Base-by-base conservation (phyloP, 2,329 filamentous ascomycete genomes). In the Fusarium hostae region DNA sequence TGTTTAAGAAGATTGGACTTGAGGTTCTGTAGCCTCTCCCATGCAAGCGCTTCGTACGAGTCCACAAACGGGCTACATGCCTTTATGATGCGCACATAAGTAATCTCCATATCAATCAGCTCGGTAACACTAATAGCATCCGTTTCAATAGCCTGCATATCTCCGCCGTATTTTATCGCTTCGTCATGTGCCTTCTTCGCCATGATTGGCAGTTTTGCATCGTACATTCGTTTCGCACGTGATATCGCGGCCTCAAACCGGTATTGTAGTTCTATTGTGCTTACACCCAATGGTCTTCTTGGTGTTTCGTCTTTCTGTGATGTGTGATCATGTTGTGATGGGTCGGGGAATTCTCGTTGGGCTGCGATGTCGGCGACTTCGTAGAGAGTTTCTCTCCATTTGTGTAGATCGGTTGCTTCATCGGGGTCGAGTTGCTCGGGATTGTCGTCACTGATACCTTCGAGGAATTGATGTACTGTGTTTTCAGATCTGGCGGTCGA, bases 141-240 rank as follows among this genome's bases (percentile, higher is more conserved):
- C 3, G 26, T 20, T 2, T 58, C 63, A 9, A 40, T 24, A 10
- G 43, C 34, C 13, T 51, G 56, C 24, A 67, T 56, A 10, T 58
- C 35, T 28, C 18, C 32, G 1, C 39, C 22, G 11, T 68, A 47
- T 20, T 63, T 16, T 16, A 63, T 48, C 5, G 64, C 63, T 26
- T 68, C 58, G 4, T 62, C 65, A 10, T 68, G 40, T 22, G 65
- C 63, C 20, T 56, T 68, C 24, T 68, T 68, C 1, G 65, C 65
- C 13, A 66, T 40, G 7, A 45, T 52, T 6, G 65, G 50, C 15
- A 62, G 24, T 9, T 41, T 58, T 1, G 48, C 63, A 13, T 45
- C 30, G 8, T 45, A 34, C 63, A 67, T 56, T 9, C 56, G 63
- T 18, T 50, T 50, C 11, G 65, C 34, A 3, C 56, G 56, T 16